phyloP scores from a whole-genome alignment of 2,329 filamentous ascomycete species.

The Clonostachys rosea region DNA sequence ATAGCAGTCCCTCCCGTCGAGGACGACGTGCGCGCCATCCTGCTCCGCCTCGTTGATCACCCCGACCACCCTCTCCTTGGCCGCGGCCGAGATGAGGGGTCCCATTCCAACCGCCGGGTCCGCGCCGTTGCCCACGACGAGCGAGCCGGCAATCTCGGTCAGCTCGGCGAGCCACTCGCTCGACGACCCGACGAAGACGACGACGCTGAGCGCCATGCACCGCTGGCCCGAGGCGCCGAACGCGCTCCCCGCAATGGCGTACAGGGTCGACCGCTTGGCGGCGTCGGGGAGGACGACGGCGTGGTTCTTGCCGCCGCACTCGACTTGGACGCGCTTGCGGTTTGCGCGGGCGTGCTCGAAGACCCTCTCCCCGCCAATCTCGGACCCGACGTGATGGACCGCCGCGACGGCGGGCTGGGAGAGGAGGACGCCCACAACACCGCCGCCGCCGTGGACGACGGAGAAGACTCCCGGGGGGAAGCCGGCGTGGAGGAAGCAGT shows the following conservation, averaged over 20 bases:
- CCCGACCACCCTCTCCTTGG: conserved; percentile 71
- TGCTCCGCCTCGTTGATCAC: conserved; percentile 72
- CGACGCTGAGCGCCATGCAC: conserved; percentile 75
- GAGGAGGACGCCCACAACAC: conserved; percentile 74
- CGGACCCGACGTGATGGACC: conserved; percentile 54
- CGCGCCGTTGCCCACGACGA: conserved; percentile 76
- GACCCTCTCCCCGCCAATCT: conserved; percentile 81
- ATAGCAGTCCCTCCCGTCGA: conserved; percentile 72
- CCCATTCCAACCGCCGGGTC: conserved; percentile 76
- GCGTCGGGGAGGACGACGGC: conserved; percentile 73
- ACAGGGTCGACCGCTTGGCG: conserved; percentile 77
- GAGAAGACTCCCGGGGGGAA: conserved; percentile 75
- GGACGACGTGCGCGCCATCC: conserved; percentile 74
- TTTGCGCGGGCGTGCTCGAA: conserved; percentile 68
- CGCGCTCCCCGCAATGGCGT: conserved; percentile 73
- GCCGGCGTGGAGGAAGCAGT: conserved; percentile 69
- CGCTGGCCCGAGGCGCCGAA: conserved; percentile 78
- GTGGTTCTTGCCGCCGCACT: conserved; percentile 80
- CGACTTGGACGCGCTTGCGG: conserved; percentile 78
- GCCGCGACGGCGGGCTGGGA: conserved; percentile 62
- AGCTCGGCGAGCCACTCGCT: conserved; percentile 80
- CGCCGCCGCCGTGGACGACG: conserved; percentile 69
- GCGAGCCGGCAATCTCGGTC: conserved; percentile 66
- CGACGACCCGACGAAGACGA: conserved; percentile 67
- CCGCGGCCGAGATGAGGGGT: conserved; percentile 74